Evolutionary conservation across 257 asterid genomes (phyloP).

Genomic region (Solanum microdontum): DNA sequence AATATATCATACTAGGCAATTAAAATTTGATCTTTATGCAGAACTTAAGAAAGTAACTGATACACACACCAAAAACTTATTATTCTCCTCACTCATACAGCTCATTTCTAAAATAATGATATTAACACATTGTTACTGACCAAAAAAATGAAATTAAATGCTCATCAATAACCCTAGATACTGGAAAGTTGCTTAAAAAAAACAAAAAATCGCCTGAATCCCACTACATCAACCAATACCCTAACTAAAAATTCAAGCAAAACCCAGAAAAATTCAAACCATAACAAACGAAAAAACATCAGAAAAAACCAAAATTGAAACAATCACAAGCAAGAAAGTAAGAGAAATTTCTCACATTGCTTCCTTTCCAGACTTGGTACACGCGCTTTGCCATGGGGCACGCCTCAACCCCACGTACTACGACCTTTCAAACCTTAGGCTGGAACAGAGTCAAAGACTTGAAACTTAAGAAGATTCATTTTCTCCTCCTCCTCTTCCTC

Average conservation of each 20-base stretch:
- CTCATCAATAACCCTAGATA: not conserved
- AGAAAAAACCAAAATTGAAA: constrained; percentile 3
- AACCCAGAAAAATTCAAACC: constrained; percentile 5
- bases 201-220: not conserved
- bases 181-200: not conserved
- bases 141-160: not conserved
- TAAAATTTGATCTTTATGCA: not conserved
- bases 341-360: constrained; percentile 60
- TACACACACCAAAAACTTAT: not conserved
- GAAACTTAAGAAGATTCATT: constrained; percentile 38
- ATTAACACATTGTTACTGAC: not conserved
- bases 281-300: not conserved
- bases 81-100: not conserved
- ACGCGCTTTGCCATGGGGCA: constrained; percentile 83
- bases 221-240: not conserved
- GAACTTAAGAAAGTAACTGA: not conserved
- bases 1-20: not conserved
- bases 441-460: constrained; percentile 46
- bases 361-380: constrained; percentile 91
- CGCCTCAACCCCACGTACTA: constrained; percentile 12
- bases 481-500: not conserved
- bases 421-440: constrained; percentile 26
- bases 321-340: not conserved
- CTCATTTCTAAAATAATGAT: not conserved
- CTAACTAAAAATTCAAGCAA: not conserved